phyloP scores from a whole-genome alignment of 2,329 filamentous ascomycete species.

The Botrytis medusae region DNA sequence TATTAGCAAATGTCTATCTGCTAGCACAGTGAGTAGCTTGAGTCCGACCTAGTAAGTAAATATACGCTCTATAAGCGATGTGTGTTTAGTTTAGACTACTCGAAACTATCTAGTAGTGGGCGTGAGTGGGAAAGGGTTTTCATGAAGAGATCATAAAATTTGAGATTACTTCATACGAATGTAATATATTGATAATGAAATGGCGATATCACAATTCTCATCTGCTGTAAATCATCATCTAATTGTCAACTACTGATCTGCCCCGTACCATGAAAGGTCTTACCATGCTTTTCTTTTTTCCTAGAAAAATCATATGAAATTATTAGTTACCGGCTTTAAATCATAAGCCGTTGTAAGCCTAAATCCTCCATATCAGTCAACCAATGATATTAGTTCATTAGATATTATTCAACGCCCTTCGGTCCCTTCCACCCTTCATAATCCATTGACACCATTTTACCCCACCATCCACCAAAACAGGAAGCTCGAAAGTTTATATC shows the following conservation, averaged over 20 bases:
- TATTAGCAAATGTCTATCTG: not conserved
- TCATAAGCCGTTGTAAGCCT: not conserved
- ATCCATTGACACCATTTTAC: not conserved
- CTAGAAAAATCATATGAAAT: not conserved
- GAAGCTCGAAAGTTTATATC: slow-evolving; percentile 13
- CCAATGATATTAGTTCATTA: not conserved
- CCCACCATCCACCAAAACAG: slow-evolving; percentile 10
- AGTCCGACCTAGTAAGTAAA: not conserved
- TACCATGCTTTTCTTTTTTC: not conserved
- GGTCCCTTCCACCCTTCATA: not conserved
- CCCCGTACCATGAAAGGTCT: not conserved
- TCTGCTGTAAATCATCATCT: not conserved
- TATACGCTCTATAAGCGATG: not conserved
- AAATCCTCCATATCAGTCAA: not conserved
- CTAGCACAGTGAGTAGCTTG: not conserved
- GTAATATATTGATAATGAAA: not conserved
- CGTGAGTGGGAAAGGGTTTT: not conserved
- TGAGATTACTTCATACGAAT: not conserved
- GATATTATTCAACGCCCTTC: not conserved
- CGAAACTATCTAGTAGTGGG: not conserved
- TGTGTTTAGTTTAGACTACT: not conserved
- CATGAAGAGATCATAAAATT: not conserved
- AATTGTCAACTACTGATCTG: not conserved
- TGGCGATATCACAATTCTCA: not conserved
- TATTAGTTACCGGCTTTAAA: not conserved